These are phyloP conservation scores for Guillardia theta DNA, from an alignment of 78 protist species.

Conservation along the genomic window DNA sequence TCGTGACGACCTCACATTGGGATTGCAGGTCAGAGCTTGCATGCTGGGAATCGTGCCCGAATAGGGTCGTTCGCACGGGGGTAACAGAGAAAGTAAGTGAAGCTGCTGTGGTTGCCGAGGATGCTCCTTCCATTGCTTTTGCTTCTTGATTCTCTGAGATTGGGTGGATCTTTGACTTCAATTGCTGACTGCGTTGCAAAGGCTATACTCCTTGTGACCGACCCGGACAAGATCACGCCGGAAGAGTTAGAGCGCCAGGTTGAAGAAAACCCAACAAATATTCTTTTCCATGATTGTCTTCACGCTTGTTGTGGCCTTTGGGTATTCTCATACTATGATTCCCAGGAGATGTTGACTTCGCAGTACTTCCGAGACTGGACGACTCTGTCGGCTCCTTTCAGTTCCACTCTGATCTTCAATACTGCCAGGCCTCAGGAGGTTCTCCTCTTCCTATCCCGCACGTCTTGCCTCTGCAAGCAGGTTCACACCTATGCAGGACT, in stretches of 20 bases:
- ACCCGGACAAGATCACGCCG: slow-evolving; percentile 21
- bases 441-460: neutral
- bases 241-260: slow-evolving; percentile 27
- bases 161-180: neutral
- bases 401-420: slow-evolving; percentile 4
- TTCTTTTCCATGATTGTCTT: too few relatives aligned
- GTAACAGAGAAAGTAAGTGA: neutral
- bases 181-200: neutral
- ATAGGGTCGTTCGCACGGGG: neutral
- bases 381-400: neutral
- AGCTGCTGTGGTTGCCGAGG: too few relatives aligned
- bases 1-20: neutral
- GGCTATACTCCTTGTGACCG: slow-evolving; percentile 5
- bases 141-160: neutral
- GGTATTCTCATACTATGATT: too few relatives aligned
- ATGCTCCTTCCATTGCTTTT: too few relatives aligned
- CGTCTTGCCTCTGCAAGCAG: neutral
- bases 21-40: neutral
- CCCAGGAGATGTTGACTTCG: slow-evolving; percentile 12
- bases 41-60: neutral
- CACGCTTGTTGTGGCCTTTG: too few relatives aligned
- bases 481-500: neutral
- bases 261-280: too few relatives aligned
- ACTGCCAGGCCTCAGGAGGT: neutral
- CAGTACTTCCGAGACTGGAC: slow-evolving; percentile 21